These are phyloP conservation scores for Eucalyptus microcorys DNA, from an alignment of 345 rosid species.

Conservation along the genomic window DNA sequence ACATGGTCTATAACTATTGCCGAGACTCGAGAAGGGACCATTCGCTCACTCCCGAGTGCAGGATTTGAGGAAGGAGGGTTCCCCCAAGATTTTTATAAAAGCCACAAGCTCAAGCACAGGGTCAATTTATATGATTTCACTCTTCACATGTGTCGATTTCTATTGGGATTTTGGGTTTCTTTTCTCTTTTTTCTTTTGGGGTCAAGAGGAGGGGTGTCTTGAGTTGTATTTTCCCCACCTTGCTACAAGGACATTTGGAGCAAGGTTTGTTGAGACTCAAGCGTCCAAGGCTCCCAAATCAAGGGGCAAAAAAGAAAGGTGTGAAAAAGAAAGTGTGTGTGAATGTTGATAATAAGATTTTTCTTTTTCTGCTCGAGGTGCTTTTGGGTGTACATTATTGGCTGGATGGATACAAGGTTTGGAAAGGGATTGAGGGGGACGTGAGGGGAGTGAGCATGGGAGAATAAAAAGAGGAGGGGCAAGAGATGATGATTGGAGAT, in stretches of 20 bases:
- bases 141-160: not conserved
- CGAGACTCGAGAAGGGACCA: constrained; percentile 67
- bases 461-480: not conserved
- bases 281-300: not conserved
- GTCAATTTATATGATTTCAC: not conserved
- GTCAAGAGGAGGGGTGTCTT: not conserved
- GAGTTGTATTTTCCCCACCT: not conserved
- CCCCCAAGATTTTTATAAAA: not conserved
- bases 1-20: constrained; percentile 73
- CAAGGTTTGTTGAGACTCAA: not conserved
- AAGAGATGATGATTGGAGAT: not conserved
- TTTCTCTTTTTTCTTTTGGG: not conserved
- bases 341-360: not conserved
- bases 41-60: constrained; percentile 80
- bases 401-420: not conserved
- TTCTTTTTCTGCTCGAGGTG: not conserved
- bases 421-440: not conserved
- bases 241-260: not conserved
- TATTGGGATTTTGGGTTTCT: not conserved
- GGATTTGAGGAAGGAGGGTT: not conserved
- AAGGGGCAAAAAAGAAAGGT: not conserved
- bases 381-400: not conserved
- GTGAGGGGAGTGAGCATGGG: not conserved
- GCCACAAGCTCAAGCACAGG: not conserved
- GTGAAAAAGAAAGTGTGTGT: not conserved